Evolutionary conservation across 768 basidiomycete species (phyloP).

Genomic region (Infundibulicybe gibba): DNA sequence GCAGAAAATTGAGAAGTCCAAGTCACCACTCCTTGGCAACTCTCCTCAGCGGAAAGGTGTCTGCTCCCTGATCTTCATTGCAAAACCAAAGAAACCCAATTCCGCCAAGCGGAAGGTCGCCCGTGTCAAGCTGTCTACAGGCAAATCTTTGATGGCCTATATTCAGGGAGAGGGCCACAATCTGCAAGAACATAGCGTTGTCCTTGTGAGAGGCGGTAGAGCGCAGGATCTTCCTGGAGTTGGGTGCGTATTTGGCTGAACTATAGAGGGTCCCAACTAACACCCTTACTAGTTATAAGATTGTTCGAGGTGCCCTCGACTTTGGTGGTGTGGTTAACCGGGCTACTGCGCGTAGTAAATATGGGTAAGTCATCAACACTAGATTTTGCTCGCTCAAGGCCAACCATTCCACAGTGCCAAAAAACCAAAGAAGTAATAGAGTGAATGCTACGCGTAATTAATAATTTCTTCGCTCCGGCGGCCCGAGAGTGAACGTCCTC

Average conservation of each 20-base stretch:
- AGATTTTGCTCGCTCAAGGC: conserved; percentile 5
- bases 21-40: conserved; percentile 75
- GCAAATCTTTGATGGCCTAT: conserved; percentile 88
- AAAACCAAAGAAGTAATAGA: conserved; percentile 76
- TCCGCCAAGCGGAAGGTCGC: conserved; percentile 98
- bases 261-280: not conserved
- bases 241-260: conserved; percentile 48
- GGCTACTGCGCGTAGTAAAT: conserved; percentile 80
- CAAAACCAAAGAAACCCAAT: conserved; percentile 96
- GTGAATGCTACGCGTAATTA: not conserved
- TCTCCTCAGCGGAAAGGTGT: conserved; percentile 92
- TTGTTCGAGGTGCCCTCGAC: conserved; percentile 91
- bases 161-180: conserved; percentile 98
- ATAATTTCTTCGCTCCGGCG: no score
- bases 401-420: conserved; percentile 49
- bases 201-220: conserved; percentile 90
- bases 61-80: conserved; percentile 74
- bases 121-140: conserved; percentile 86
- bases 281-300: conserved; percentile 77
- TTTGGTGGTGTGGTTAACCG: conserved; percentile 88
- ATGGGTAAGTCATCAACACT: conserved; percentile 57
- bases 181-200: conserved; percentile 95
- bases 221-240: conserved; percentile 98
- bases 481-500: not conserved
- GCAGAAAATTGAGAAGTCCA: conserved; percentile 46